These are phyloP conservation scores for Dioscorea cayenensis DNA, from an alignment of 116 monocot genomes.

Conservation along the genomic window DNA sequence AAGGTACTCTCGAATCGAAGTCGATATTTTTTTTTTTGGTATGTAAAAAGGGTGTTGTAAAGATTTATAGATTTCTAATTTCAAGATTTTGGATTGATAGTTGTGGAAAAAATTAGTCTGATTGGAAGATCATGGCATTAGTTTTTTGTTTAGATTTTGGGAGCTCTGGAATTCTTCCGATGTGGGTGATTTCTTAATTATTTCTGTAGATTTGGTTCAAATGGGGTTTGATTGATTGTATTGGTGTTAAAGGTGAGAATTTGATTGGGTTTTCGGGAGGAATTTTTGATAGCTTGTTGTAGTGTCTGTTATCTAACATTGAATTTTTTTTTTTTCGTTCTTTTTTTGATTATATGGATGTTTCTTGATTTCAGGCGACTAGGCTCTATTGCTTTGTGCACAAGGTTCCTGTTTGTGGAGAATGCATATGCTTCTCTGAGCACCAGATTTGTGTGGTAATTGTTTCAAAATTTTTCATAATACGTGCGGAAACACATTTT, in stretches of 20 bases:
- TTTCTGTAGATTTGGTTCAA: too few species aligned
- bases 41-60: not conserved
- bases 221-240: too few species aligned
- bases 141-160: too few species aligned
- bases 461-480: not conserved
- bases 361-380: constrained; percentile 64
- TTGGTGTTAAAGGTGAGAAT: too few species aligned
- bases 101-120: too few species aligned
- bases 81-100: not conserved
- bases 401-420: constrained; percentile 96
- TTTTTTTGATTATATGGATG: not conserved
- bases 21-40: not conserved
- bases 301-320: not conserved
- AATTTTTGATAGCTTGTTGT: not conserved
- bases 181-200: too few species aligned
- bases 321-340: not conserved
- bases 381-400: constrained; percentile 98
- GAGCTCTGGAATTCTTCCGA: too few species aligned
- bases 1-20: constrained; percentile 27
- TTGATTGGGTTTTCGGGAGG: not conserved
- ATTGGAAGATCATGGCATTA: too few species aligned
- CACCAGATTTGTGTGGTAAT: constrained; percentile 94
- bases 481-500: not conserved
- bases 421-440: constrained; percentile 91
- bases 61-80: not conserved